phyloP scores from a whole-genome alignment of 2,329 filamentous ascomycete species.

The Ophiocordyceps camponoti-floridani region DNA sequence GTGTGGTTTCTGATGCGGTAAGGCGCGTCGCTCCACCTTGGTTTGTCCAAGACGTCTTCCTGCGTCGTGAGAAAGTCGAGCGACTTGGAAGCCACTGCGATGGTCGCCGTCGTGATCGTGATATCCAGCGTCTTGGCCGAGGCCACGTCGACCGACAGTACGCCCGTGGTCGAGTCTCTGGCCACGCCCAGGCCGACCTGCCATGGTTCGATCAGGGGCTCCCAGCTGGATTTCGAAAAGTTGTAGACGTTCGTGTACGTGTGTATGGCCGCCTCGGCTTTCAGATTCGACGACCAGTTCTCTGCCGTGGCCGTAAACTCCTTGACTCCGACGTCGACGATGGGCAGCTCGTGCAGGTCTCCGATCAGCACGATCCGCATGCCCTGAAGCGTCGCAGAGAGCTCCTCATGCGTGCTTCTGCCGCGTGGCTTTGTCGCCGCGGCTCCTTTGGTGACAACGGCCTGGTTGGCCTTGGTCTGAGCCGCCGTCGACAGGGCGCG shows the following conservation, averaged over 20 bases:
- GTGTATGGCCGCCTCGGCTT: conserved; percentile 76
- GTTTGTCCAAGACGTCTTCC: conserved; percentile 74
- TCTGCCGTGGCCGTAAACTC: conserved; percentile 69
- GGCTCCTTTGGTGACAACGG: conserved; percentile 12
- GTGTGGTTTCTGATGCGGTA: conserved; percentile 93
- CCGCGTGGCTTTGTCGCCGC: conserved; percentile 3
- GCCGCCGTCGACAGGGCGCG: conserved; percentile 34
- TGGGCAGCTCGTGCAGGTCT: conserved; percentile 85
- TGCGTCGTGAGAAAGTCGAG: conserved; percentile 81
- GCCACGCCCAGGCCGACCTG: conserved; percentile 80
- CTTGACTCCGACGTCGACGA: conserved; percentile 86
- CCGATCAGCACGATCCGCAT: conserved; percentile 88
- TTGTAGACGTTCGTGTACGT: conserved; percentile 97
- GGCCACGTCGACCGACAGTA: conserved; percentile 66
- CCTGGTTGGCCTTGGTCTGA: conserved; percentile 18
- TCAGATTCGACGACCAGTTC: conserved; percentile 81
- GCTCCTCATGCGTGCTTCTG: conserved; percentile 41
- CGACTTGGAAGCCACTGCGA: conserved; percentile 83
- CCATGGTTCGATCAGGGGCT: conserved; percentile 92
- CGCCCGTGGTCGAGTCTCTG: conserved; percentile 55
- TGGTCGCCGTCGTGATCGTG: conserved; percentile 82
- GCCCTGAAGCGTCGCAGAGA: conserved; percentile 74
- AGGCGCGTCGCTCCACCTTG: conserved; percentile 75
- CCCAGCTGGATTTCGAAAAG: conserved; percentile 97
- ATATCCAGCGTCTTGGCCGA: conserved; percentile 86